Percentiles rank a stretch among this genome's conserved stretches.
phyloP scores from a whole-genome alignment of 129 eudicot species.

The Lactuca sativa region DNA sequence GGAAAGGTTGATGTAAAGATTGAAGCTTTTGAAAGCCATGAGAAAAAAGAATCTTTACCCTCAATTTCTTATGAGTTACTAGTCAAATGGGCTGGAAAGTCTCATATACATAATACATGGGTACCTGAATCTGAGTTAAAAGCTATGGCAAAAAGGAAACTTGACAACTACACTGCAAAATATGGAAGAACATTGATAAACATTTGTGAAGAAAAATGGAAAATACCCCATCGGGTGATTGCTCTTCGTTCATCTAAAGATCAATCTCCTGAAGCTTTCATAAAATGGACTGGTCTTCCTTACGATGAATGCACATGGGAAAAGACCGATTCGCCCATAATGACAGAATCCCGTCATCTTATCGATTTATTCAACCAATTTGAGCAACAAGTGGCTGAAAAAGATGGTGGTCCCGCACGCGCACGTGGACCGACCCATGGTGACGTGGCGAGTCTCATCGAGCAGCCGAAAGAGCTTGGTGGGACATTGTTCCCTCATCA shows the following conservation, averaged over 20 bases:
- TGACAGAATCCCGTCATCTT: conserved; percentile 44
- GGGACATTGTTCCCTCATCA: conserved; percentile 93
- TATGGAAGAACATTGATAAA: conserved; percentile 68
- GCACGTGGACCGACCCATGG: conserved; percentile 37
- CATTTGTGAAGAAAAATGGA: conserved; percentile 79
- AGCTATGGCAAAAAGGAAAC: conserved; percentile 72
- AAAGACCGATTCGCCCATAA: conserved; percentile 57
- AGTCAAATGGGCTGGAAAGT: conserved; percentile 94
- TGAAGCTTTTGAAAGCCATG: conserved; percentile 14
- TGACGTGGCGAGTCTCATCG: conserved; percentile 59
- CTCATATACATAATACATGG: conserved; percentile 89
- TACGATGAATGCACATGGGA: conserved; percentile 99
- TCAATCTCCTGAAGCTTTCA: conserved; percentile 59
- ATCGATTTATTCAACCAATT: conserved; percentile 56
- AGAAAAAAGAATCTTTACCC: conserved; percentile 26
- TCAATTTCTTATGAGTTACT: conserved; percentile 59
- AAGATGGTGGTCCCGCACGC: conserved; percentile 47
- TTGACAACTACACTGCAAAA: conserved; percentile 74
- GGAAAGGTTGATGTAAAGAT: conserved; percentile 12
- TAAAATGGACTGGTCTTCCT: conserved; percentile 88
- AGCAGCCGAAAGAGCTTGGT: conserved; percentile 92
- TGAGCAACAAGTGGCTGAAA: conserved; percentile 54
- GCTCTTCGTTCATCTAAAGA: conserved; percentile 48
- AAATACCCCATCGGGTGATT: conserved; percentile 77
- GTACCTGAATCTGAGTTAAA: conserved; percentile 72